Evolutionary conservation across 75 land plant genomes (phyloP).

Genomic region (Cryptomeria japonica): DNA sequence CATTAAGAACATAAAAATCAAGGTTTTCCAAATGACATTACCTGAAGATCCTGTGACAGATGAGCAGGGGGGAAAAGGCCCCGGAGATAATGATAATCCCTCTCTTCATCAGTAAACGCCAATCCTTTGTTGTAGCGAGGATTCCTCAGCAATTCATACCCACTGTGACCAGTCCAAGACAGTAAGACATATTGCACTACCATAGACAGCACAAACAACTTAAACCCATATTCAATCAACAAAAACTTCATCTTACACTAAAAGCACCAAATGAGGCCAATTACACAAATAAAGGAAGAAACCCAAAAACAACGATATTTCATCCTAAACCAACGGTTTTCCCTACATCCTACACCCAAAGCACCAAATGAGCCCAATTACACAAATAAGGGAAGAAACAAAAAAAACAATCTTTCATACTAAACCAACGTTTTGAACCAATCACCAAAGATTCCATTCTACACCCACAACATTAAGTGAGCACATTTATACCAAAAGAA

Average conservation of each 20-base stretch:
- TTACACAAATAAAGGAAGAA: background rate
- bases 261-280: background rate
- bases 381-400: background rate
- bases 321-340: too few species aligned
- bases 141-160: conserved; percentile 37
- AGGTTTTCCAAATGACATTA: conserved; percentile 4
- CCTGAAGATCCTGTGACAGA: conserved; percentile 44
- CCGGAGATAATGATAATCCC: conserved; percentile 42
- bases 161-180: conserved; percentile 19
- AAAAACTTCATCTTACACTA: background rate
- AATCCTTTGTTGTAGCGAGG: conserved; percentile 50
- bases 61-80: conserved; percentile 49
- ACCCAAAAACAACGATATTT: too few species aligned
- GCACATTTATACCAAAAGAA: background rate
- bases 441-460: background rate
- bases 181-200: background rate
- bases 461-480: background rate
- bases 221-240: background rate
- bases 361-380: background rate
- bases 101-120: conserved; percentile 34
- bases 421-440: background rate
- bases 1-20: background rate
- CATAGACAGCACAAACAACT: background rate
- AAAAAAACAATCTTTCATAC: too few species aligned
- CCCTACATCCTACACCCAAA: background rate